Evolutionary conservation across 2,329 filamentous ascomycete genomes (phyloP), one percentile per base, ranked within the genome.

Genomic region (Leptoxyphium fumago): DNA sequence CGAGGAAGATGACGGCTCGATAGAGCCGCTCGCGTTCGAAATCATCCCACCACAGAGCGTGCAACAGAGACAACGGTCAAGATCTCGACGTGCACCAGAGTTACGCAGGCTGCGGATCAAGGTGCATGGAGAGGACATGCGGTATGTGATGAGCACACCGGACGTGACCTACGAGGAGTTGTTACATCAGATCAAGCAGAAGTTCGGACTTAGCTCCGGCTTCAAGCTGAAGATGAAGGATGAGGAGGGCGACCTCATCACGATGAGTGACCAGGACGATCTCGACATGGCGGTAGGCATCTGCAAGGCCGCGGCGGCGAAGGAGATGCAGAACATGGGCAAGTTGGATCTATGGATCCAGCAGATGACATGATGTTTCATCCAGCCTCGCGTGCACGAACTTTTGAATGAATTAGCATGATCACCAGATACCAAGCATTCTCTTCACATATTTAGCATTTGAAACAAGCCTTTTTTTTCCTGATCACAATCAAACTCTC

Each of bases 251-350:
- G 89, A 96, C 58, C 89, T 95, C 83, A 93, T 98, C 58, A 95
- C 89, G 29, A 82, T 98, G 77, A 87, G 83, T 28, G 91, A 98
- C 62, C 85, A 95, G 63, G 91, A 98, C 57, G 91, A 98, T 66
- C 66, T 95, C 49, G 88, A 96, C 42, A 84, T 95, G 78, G 79
- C 85, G 26, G 72, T 96, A 43, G 74, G 76, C 61, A 74, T 70
- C 40, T 79, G 80, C 6, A 74, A 74, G 41, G 67, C 69, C 46
- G 38, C 41, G 14, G 52, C 50, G 13, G 40, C 77, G 72, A 64
- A 83, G 76, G 82, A 89, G 59, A 76, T 79, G 55, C 72, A 74
- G 49, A 88, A 94, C 50, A 82, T 87, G 69, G 87, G 84, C 43
- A 95, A 94, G 74, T 79, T 95, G 78, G 91, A 96, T 77, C 86